These are phyloP conservation scores for Nyssa sinensis DNA, from an alignment of 148 eudicot genomes.

Conservation along the genomic window DNA sequence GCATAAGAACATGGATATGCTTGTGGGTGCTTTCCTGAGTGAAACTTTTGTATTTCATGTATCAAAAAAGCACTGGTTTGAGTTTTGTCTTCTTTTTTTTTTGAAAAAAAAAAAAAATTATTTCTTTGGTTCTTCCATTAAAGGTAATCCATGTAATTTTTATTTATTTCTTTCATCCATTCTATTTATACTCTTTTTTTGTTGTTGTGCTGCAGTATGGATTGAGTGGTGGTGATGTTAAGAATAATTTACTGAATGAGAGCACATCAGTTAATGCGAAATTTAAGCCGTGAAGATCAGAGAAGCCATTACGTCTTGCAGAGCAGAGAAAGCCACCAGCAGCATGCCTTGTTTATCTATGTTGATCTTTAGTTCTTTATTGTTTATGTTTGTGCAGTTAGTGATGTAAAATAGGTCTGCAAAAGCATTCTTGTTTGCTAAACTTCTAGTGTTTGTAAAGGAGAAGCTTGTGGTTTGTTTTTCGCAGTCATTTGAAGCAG, in stretches of 20 bases:
- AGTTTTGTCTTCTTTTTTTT: not conserved
- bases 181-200: not conserved
- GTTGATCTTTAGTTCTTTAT: not conserved
- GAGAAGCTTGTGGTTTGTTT: not conserved
- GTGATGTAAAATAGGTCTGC: not conserved
- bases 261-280: conserved; percentile 8
- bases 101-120: no score
- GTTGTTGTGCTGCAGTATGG: conserved; percentile 31
- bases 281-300: conserved; percentile 6
- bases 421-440: not conserved
- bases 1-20: no score
- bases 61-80: not conserved
- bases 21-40: not conserved
- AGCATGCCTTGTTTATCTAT: not conserved
- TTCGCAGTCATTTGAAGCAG: no score
- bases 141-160: not conserved
- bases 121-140: not conserved
- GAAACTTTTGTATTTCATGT: not conserved
- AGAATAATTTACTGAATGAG: conserved; percentile 11
- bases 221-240: conserved; percentile 20
- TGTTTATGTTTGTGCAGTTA: not conserved
- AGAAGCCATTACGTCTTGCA: not conserved
- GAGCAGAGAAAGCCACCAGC: not conserved
- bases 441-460: not conserved
- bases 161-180: not conserved